Evolutionary conservation across 2,329 filamentous ascomycete genomes (phyloP).

Genomic region (Xylaria sp.): DNA sequence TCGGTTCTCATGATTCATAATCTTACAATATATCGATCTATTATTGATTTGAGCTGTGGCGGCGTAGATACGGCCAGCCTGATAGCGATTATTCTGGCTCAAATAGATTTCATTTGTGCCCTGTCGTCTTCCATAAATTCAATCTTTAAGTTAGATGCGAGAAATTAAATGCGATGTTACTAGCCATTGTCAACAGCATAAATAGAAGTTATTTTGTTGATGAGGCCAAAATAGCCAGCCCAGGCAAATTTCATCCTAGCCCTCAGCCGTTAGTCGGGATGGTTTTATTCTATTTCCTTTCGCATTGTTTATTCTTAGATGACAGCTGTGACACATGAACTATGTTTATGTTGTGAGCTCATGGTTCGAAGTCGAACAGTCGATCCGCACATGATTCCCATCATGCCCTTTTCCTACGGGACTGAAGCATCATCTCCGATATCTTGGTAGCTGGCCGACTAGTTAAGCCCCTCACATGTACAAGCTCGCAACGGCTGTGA

Average conservation of each 20-base stretch:
- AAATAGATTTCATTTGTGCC: no score
- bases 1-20: no score
- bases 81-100: no score
- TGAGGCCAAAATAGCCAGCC: no score
- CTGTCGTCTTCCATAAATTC: no score
- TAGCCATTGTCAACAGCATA: no score
- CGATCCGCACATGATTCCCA: background rate
- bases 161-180: no score
- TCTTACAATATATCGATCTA: no score
- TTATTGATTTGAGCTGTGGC: no score
- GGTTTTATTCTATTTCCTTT: background rate
- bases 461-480: conserved; percentile 71
- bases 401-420: background rate
- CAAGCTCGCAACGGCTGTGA: conserved; percentile 86
- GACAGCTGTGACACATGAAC: background rate
- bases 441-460: background rate
- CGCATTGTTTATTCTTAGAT: background rate
- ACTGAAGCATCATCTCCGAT: background rate
- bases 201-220: no score
- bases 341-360: background rate
- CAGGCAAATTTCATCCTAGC: background rate
- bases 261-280: background rate
- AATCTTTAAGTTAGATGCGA: no score
- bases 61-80: no score
- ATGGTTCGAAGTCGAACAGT: background rate